Conservation (phyloP, 2,329 filamentous ascomycete genomes). For the Trichoderma sp. region DNA sequence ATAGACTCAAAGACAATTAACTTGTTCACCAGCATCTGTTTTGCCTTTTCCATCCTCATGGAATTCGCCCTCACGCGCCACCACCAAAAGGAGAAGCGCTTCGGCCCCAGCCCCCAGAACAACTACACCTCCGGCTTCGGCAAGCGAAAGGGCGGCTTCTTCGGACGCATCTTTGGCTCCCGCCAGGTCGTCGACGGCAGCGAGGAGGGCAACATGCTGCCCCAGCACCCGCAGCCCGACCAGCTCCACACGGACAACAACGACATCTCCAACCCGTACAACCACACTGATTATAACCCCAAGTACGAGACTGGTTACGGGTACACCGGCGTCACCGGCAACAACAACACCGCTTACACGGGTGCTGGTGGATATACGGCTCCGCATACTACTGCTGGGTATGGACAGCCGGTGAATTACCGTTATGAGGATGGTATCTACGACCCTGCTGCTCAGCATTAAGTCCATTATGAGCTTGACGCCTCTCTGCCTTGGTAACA, state of each 20-base stretch:
- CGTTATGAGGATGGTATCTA: conserved; percentile 41
- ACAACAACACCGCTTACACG: not conserved
- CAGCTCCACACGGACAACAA: conserved; percentile 40
- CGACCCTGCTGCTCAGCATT: conserved; percentile 25
- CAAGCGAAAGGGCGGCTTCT: conserved; percentile 29
- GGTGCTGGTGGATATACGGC: conserved; percentile 8
- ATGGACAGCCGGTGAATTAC: conserved; percentile 27
- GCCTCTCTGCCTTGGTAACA: not conserved
- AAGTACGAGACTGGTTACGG: conserved; percentile 31
- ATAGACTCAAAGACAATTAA: not conserved
- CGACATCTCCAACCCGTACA: conserved; percentile 28
- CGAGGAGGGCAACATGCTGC: conserved; percentile 35
- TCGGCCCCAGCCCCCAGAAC: conserved; percentile 49
- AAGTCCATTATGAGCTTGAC: not conserved
- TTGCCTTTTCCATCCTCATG: conserved; percentile 67
- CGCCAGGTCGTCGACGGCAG: conserved; percentile 25
- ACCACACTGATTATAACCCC: conserved; percentile 27
- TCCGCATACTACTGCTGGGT: conserved; percentile 15
- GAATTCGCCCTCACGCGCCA: conserved; percentile 67
- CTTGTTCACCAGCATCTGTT: conserved; percentile 59
- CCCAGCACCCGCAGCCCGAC: conserved; percentile 40
- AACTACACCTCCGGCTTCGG: conserved; percentile 60
- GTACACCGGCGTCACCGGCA: conserved; percentile 9
- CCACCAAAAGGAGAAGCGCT: conserved; percentile 72
- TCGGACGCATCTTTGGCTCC: conserved; percentile 35